A percentile compares a stretch with the other conserved stretches of the same genome.
Conservation (phyloP, 1,139 yeast species). For the Protomyces inundatus region DNA sequence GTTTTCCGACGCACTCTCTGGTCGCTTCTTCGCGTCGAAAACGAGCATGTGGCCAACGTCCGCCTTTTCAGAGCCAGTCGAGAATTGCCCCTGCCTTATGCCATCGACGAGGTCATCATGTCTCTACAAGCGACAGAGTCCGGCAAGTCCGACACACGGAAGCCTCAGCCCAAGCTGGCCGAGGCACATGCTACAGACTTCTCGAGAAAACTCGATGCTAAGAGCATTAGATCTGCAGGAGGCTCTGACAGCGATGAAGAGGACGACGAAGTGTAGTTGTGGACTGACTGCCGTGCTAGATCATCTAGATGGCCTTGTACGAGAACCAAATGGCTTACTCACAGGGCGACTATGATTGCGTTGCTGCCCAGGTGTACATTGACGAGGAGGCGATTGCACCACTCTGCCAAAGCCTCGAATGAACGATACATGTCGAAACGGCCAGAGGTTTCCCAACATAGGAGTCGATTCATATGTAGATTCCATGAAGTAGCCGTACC, state of each 20-base stretch:
- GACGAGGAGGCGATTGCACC: background rate
- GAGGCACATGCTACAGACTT: constrained; percentile 24
- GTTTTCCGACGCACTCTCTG: constrained; percentile 75
- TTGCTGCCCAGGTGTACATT: background rate
- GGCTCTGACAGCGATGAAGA: constrained; percentile 10
- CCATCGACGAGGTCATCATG: background rate
- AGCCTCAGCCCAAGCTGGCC: constrained; percentile 5
- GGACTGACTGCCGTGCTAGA: background rate
- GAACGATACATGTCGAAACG: too few relatives aligned
- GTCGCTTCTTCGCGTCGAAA: constrained; percentile 89
- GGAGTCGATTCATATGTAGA: too few relatives aligned
- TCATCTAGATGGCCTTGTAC: background rate
- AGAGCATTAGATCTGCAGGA: constrained; percentile 10
- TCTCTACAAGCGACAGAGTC: constrained; percentile 1
- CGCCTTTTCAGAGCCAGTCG: constrained; percentile 77
- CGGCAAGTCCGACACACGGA: constrained; percentile 3
- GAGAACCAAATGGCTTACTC: background rate
- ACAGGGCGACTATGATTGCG: background rate
- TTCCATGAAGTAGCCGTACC: too few relatives aligned
- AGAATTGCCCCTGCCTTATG: constrained; percentile 56
- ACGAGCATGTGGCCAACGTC: constrained; percentile 84
- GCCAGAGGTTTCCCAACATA: too few relatives aligned
- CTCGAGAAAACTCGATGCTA: constrained; percentile 10
- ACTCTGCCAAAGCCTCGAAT: too few relatives aligned
- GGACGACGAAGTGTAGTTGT: background rate